A percentile compares a stretch with the other conserved stretches of the same genome.
phyloP scores from a whole-genome alignment of 2,329 filamentous ascomycete genomes.

The Diaporthe destruens region DNA sequence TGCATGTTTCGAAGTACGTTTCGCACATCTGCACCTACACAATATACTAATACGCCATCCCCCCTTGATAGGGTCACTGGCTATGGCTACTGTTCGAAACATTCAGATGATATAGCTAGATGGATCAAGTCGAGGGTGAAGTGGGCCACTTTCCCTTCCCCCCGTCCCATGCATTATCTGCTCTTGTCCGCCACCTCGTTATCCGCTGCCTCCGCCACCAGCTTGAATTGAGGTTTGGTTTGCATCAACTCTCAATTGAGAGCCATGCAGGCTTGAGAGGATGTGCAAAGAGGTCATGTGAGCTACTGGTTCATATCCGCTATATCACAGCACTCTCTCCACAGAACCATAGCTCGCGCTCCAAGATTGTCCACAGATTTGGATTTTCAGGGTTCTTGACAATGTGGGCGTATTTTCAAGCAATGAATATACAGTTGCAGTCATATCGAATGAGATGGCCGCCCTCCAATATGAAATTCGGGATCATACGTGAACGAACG shows the following conservation, averaged over 20 bases:
- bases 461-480: not conserved
- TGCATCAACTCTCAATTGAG: not conserved
- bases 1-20: no score
- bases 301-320: no score
- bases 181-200: not conserved
- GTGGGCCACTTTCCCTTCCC: no score
- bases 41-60: no score
- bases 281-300: fast-evolving
- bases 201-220: not conserved
- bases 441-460: not conserved
- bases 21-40: no score
- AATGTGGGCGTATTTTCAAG: not conserved
- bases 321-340: not conserved
- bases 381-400: no score
- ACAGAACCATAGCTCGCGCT: not conserved
- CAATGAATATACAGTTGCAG: not conserved
- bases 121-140: no score
- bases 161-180: no score
- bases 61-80: no score
- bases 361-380: not conserved
- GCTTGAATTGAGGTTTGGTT: not conserved
- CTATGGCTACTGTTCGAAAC: no score
- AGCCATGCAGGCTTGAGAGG: not conserved
- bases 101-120: no score
- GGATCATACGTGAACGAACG: no score